phyloP scores from a whole-genome alignment of 805 yeast genomes.

The Metschnikowia orientalis region DNA sequence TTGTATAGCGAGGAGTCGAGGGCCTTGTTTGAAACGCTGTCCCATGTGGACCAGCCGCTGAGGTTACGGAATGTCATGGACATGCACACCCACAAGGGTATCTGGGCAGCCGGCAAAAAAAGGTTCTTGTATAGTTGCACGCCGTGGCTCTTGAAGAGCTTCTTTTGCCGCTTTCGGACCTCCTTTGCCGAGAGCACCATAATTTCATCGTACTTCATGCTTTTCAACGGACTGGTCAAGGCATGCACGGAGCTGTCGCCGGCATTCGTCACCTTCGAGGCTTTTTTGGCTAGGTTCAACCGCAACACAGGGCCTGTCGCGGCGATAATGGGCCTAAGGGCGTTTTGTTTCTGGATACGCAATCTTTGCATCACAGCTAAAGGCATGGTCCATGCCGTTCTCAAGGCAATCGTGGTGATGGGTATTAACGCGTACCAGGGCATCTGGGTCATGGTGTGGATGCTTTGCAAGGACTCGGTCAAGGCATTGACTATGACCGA shows the following conservation, averaged over 20 bases:
- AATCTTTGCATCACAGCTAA: conserved; percentile 69
- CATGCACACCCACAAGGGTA: conserved; percentile 83
- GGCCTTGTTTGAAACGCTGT: conserved; percentile 39
- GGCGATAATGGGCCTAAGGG: conserved; percentile 62
- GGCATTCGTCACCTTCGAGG: conserved; percentile 32
- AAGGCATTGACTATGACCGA: conserved; percentile 27
- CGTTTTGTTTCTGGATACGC: conserved; percentile 65
- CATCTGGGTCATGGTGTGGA: conserved; percentile 56
- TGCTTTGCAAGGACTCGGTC: conserved; percentile 38
- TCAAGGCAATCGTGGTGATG: conserved; percentile 56
- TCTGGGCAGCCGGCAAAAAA: conserved; percentile 71
- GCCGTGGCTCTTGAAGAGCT: conserved; percentile 57
- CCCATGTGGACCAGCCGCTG: conserved; percentile 61
- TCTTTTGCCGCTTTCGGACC: conserved; percentile 66
- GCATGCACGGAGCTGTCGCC: conserved; percentile 19
- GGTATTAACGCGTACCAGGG: conserved; percentile 89
- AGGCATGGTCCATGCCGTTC: conserved; percentile 71
- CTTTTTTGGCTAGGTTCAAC: conserved; percentile 48
- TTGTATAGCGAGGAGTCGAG: conserved; percentile 46
- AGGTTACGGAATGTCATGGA: conserved; percentile 70
- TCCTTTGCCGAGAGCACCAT: conserved; percentile 71
- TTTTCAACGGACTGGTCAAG: conserved; percentile 31
- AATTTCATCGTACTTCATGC: conserved; percentile 74
- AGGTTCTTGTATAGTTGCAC: conserved; percentile 81
- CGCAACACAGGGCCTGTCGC: conserved; percentile 75